phyloP scores from a whole-genome alignment of 1,139 yeast species.

The Magnusiomyces fungicola region DNA sequence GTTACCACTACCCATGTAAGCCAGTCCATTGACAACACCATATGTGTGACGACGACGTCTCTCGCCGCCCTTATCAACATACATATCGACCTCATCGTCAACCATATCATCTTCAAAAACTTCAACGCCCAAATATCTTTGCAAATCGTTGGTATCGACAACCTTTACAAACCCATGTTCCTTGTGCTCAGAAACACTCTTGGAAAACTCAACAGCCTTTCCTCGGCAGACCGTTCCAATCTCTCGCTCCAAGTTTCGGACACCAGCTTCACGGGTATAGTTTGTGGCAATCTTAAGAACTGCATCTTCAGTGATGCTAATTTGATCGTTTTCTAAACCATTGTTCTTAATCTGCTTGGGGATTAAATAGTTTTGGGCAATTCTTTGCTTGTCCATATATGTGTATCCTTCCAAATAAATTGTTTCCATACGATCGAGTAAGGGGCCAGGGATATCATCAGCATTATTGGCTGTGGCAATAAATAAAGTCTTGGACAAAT shows the following conservation, averaged over 20 bases:
- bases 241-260: slow-evolving; percentile 65
- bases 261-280: slow-evolving; percentile 86
- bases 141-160: slow-evolving; percentile 31
- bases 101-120: slow-evolving; percentile 34
- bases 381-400: slow-evolving; percentile 66
- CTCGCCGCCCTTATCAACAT: slow-evolving; percentile 21
- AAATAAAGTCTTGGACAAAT: slow-evolving; percentile 74
- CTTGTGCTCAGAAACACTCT: slow-evolving; percentile 30
- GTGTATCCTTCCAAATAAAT: slow-evolving; percentile 78
- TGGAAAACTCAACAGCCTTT: slow-evolving; percentile 72
- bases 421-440: slow-evolving; percentile 80
- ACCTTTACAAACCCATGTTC: slow-evolving; percentile 17
- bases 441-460: slow-evolving; percentile 65
- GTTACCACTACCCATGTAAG: slow-evolving; percentile 82
- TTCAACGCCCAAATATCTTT: slow-evolving; percentile 41
- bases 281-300: slow-evolving; percentile 57
- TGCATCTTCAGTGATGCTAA: slow-evolving; percentile 39
- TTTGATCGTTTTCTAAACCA: slow-evolving; percentile 47
- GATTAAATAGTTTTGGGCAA: slow-evolving; percentile 61
- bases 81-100: slow-evolving; percentile 31
- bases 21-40: slow-evolving; percentile 87
- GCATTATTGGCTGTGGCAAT: slow-evolving; percentile 89
- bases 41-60: slow-evolving; percentile 36
- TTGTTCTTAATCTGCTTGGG: slow-evolving; percentile 74
- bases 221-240: slow-evolving; percentile 69